These are phyloP conservation scores for Breviolum minutum DNA, from an alignment of 73 alveolate species.

Conservation along the genomic window DNA sequence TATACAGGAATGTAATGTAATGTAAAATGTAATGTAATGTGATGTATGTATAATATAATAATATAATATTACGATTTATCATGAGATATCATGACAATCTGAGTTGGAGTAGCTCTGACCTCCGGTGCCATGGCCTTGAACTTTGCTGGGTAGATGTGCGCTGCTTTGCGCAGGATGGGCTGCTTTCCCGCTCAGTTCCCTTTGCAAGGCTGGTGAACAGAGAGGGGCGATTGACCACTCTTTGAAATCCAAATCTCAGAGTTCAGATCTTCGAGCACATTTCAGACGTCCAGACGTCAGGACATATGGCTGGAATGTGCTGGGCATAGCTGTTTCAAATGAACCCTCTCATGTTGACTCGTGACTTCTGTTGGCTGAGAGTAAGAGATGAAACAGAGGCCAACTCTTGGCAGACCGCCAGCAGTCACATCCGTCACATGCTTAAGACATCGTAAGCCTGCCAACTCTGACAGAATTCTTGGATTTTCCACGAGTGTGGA, in stretches of 20 bases:
- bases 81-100: background rate
- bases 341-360: too few relatives aligned
- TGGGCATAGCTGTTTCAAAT: background rate
- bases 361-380: too few relatives aligned
- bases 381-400: background rate
- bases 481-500: background rate
- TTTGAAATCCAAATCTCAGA: too few relatives aligned
- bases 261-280: too few relatives aligned
- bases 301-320: background rate
- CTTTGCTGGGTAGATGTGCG: background rate
- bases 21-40: too few relatives aligned
- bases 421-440: background rate
- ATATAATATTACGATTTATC: too few relatives aligned
- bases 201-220: background rate
- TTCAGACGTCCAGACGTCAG: background rate
- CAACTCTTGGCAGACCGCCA: slow-evolving; percentile 9
- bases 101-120: too few relatives aligned
- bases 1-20: too few relatives aligned
- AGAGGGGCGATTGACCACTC: too few relatives aligned
- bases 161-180: slow-evolving; percentile 4
- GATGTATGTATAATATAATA: too few relatives aligned
- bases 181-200: slow-evolving; percentile 38
- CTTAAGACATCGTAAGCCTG: too few relatives aligned
- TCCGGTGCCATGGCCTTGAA: background rate
- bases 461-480: too few relatives aligned